These are phyloP conservation scores for Emmonsiellopsis sp. DNA, from an alignment of 2,329 filamentous ascomycete genomes.

Conservation along the genomic window DNA sequence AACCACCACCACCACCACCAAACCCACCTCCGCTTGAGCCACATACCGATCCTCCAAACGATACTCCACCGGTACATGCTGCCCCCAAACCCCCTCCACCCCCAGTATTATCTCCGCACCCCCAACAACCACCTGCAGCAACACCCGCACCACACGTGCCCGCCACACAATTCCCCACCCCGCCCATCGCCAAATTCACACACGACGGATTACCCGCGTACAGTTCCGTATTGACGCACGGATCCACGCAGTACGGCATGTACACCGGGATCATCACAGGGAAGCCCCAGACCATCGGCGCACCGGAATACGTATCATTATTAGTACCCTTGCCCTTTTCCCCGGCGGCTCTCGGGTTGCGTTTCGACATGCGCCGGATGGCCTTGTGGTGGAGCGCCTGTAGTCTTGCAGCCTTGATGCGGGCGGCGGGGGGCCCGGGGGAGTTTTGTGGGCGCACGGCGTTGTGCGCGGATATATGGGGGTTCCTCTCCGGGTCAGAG, in stretches of 20 bases:
- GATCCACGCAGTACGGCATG: constrained; percentile 39
- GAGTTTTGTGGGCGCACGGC: constrained; percentile 40
- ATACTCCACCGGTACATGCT: too few species aligned
- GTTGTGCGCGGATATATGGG: constrained; percentile 68
- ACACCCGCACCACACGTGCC: constrained; percentile 37
- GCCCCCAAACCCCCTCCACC: too few species aligned
- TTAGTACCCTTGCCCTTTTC: background rate
- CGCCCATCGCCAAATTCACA: constrained; percentile 32
- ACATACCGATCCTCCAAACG: too few species aligned
- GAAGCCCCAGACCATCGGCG: constrained; percentile 36
- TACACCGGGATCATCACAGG: constrained; percentile 38
- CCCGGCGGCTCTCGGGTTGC: constrained; percentile 1
- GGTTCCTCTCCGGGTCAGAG: constrained; percentile 45
- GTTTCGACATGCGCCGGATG: constrained; percentile 25
- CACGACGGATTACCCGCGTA: constrained; percentile 40
- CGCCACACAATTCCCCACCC: constrained; percentile 37
- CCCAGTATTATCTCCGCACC: constrained; percentile 10
- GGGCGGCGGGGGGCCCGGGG: constrained; percentile 6
- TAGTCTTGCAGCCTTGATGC: background rate
- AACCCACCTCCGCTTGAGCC: too few species aligned
- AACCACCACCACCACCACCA: too few species aligned
- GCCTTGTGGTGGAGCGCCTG: constrained; percentile 10
- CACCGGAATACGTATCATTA: background rate
- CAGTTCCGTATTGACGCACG: constrained; percentile 30
- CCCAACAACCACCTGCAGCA: constrained; percentile 35